Base-by-base conservation (phyloP, 352 stramenopile species). In the Phytophthora meadii region DNA sequence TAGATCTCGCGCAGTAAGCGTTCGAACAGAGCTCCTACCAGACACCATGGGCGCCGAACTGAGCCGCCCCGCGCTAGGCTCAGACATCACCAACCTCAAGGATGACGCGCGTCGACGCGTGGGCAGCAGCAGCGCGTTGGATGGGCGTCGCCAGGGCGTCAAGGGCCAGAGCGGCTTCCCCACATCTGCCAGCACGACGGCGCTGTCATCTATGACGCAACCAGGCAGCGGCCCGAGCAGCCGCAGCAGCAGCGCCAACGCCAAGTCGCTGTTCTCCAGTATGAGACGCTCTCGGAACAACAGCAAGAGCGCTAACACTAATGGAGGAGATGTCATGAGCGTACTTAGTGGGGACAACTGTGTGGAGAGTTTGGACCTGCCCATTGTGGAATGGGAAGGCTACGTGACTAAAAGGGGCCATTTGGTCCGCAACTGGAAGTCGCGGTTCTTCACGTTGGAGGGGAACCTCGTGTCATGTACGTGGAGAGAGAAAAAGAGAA, bases 391-490 rank as follows among this genome's bases (percentile, higher is more conserved):
- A 62, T 96, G 88, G 88, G 88, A 96, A 72, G 88, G 88, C 37
- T 96, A 95, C 61, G 88, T 94, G n/a, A 93, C 85, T n/a, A 96
- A 96, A 70, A 77, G 87, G 34, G 87, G 88, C 0, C 87, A 96
- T 53, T 70, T 96, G 36, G 87, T 96, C 58, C 82, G 87, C 47
- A 95, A 96, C 69, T 96, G 88, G 88, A 96, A 95, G 54, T 82
- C 83, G 64, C 79, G 88, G 12, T 96, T 94, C 51, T 96, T 96
- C 69, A 95, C 87, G 32, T 68, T 96, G 17, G 88, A 96, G 36
- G 87, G 87, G 44, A 96, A 93, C 61, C 73, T 92, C 46, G 57
- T 96, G 34, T 96, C 87, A 27, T 96, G 81, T 90, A 76, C 27
- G 81, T 70, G 24, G 28, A 27, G 12, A 54, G 7, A 19, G 1